Evolutionary conservation across 192 early-diverging fungal genomes (phyloP).

Genomic region (Backusella tarrabulga): DNA sequence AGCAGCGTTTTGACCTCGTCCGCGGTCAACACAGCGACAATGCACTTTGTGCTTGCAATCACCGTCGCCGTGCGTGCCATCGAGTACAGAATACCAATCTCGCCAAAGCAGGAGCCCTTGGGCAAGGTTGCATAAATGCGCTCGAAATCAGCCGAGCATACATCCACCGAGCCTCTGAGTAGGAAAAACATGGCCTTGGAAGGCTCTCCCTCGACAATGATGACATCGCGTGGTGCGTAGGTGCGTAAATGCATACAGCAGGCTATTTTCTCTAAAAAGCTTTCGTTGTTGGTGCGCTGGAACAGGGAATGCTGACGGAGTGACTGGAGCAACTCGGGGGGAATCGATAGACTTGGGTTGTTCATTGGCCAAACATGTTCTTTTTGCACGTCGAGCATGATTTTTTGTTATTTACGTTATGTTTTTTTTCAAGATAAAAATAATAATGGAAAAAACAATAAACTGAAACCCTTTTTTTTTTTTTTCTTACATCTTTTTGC

Average conservation of each 20-base stretch:
- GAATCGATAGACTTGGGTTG: constrained; percentile 12
- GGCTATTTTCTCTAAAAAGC: constrained; percentile 32
- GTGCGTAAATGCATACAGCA: constrained; percentile 29
- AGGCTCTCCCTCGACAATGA: constrained; percentile 40
- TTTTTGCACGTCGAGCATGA: constrained; percentile 14
- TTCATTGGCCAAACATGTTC: neutral
- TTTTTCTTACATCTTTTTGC: neutral
- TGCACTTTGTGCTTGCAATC: constrained; percentile 60
- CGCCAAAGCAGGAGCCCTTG: constrained; percentile 76
- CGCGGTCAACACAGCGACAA: constrained; percentile 59
- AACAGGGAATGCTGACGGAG: constrained; percentile 36
- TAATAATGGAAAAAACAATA: neutral
- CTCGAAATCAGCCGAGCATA: constrained; percentile 50
- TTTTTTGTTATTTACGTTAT: neutral
- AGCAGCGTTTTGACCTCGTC: constrained; percentile 57
- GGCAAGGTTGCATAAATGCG: constrained; percentile 52
- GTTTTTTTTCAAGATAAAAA: neutral
- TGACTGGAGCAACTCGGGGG: constrained; percentile 22
- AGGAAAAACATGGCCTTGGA: constrained; percentile 57
- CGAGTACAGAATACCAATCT: constrained; percentile 72
- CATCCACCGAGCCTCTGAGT: constrained; percentile 46
- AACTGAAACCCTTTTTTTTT: neutral
- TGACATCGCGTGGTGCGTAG: constrained; percentile 25
- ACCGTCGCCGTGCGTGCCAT: constrained; percentile 74
- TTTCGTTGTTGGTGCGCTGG: constrained; percentile 31